A percentile compares a stretch with the other conserved stretches of the same genome.
phyloP scores from a whole-genome alignment of 805 yeast species.

The Monosporozyma siamensis region DNA sequence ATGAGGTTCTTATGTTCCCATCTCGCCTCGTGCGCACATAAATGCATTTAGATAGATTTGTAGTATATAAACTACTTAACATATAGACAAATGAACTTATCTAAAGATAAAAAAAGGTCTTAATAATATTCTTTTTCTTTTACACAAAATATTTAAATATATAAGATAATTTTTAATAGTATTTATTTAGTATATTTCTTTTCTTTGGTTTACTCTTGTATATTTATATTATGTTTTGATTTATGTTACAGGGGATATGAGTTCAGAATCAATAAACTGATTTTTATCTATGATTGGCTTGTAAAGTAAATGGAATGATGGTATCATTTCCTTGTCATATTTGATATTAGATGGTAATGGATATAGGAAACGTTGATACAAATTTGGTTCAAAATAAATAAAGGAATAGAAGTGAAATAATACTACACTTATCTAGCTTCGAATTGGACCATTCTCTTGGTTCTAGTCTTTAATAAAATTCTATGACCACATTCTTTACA shows the following conservation, averaged over 20 bases:
- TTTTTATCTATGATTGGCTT: conserved; percentile 6
- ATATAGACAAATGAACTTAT: background rate
- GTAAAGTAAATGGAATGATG: background rate
- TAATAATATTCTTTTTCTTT: too few relatives aligned
- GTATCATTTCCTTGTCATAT: background rate
- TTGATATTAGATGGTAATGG: background rate
- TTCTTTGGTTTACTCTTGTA: background rate
- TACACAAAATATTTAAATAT: too few relatives aligned
- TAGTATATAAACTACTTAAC: too few relatives aligned
- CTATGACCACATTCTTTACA: conserved; percentile 99
- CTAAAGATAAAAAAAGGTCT: too few relatives aligned
- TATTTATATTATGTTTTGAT: background rate
- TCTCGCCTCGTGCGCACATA: too few relatives aligned
- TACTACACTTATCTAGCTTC: conserved; percentile 56
- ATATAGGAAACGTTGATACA: background rate
- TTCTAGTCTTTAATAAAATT: conserved; percentile 92
- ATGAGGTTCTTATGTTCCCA: too few relatives aligned
- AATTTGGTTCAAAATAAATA: background rate
- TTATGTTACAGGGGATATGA: conserved; percentile 12
- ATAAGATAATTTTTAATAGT: too few relatives aligned
- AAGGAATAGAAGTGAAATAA: background rate
- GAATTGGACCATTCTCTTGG: conserved; percentile 90
- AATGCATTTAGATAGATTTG: too few relatives aligned
- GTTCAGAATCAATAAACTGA: too few relatives aligned
- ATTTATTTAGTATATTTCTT: background rate